A percentile compares a stretch with the other conserved stretches of the same genome.
Evolutionary conservation across 2,329 filamentous ascomycete species (phyloP).

Genomic region (Neocatenulostroma microsporum): DNA sequence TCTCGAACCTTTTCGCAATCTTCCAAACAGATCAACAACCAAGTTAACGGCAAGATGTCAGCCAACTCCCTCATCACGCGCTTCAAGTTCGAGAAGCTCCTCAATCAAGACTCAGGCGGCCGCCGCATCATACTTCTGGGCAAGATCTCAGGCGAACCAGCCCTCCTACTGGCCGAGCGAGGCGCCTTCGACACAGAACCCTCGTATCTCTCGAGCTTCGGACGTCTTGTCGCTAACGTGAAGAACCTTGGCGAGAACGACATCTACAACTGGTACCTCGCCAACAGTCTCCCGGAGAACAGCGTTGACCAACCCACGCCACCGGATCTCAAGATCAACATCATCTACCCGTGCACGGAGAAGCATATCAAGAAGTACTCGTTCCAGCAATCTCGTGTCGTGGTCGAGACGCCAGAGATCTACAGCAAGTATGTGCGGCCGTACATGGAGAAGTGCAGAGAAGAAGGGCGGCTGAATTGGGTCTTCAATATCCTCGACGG

Average conservation of each 20-base stretch:
- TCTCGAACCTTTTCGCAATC: too few species aligned
- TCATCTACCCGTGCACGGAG: conserved; percentile 87
- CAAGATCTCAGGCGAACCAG: conserved; percentile 61
- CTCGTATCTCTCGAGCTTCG: conserved; percentile 57
- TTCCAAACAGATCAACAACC: too few species aligned
- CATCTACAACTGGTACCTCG: conserved; percentile 93
- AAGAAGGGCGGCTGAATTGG: conserved; percentile 79
- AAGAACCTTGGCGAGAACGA: conserved; percentile 89
- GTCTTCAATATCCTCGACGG: conserved; percentile 95
- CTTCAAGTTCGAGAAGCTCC: conserved; percentile 27
- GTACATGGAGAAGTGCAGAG: conserved; percentile 70
- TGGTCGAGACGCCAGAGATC: conserved; percentile 76
- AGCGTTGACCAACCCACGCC: conserved; percentile 32
- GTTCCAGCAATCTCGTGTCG: conserved; percentile 68
- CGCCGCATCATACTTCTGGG: conserved; percentile 74
- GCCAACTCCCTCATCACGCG: conserved; percentile 22
- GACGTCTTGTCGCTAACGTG: conserved; percentile 59
- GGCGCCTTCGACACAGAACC: conserved; percentile 69
- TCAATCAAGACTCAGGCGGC: conserved; percentile 60
- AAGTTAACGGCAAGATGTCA: too few species aligned
- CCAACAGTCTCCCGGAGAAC: conserved; percentile 44
- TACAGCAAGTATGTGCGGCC: conserved; percentile 66
- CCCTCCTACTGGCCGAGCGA: conserved; percentile 75
- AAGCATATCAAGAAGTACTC: conserved; percentile 89
- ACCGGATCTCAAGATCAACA: conserved; percentile 82